phyloP scores from a whole-genome alignment of 495 filamentous ascomycete species.

The Talaromyces wortmannii region DNA sequence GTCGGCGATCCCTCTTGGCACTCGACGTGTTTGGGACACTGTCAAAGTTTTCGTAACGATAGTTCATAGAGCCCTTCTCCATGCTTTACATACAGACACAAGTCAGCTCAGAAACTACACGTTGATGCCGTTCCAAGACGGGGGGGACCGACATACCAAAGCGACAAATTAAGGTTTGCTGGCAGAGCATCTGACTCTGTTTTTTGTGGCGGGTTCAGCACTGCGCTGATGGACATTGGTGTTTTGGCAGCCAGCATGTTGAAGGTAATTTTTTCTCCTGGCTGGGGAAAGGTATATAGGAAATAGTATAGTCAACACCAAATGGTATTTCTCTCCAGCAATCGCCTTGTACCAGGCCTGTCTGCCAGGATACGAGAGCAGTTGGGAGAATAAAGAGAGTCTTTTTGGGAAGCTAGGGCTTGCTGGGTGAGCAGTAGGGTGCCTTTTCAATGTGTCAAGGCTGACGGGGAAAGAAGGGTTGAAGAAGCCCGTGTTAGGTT shows the following conservation, averaged over 20 bases:
- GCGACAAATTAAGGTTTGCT: not conserved
- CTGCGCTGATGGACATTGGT: slow-evolving; percentile 6
- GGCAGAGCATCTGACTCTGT: not conserved
- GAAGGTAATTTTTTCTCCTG: not conserved
- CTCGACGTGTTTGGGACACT: slow-evolving; percentile 36
- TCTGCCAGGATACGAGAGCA: too few species aligned
- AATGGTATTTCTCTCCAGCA: too few species aligned
- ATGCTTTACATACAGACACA: not conserved
- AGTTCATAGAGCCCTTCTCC: not conserved
- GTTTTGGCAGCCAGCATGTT: slow-evolving; percentile 3
- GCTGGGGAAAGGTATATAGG: not conserved
- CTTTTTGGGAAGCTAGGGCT: too few species aligned
- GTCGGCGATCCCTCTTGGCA: slow-evolving; percentile 26
- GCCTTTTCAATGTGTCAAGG: not conserved
- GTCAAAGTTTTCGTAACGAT: slow-evolving; percentile 26
- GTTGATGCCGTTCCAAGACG: too few species aligned
- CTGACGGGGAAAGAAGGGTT: too few species aligned
- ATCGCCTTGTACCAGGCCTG: too few species aligned
- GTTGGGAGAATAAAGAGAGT: too few species aligned
- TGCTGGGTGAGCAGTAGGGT: not conserved
- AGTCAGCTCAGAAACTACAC: not conserved
- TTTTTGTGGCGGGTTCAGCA: slow-evolving; percentile 5
- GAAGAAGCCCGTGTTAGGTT: too few species aligned
- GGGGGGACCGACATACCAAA: not conserved
- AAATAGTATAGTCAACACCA: not conserved